phyloP scores from a whole-genome alignment of 2,329 filamentous ascomycete species.

The Phialophora verrucosa region DNA sequence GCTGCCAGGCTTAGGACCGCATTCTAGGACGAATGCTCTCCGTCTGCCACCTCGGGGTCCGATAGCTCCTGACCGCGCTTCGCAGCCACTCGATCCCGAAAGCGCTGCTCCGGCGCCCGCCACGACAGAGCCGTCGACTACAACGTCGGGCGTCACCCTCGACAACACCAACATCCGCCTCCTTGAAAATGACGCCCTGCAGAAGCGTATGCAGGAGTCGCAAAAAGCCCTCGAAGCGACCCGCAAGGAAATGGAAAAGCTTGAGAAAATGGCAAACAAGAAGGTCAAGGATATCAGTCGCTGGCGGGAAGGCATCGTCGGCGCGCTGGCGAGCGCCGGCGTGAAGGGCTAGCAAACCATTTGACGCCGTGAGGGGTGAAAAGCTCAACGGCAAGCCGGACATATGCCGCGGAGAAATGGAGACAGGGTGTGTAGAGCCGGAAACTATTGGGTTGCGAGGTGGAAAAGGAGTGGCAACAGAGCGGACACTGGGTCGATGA shows the following conservation, averaged over 20 bases:
- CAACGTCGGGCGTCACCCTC: background rate
- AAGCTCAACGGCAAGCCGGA: background rate
- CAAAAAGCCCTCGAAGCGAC: conserved; percentile 73
- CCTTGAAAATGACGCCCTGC: conserved; percentile 50
- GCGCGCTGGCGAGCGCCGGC: conserved; percentile 3
- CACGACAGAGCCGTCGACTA: background rate
- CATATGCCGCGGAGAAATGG: background rate
- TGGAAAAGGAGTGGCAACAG: background rate
- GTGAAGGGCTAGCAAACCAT: conserved; percentile 17
- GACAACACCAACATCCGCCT: conserved; percentile 43
- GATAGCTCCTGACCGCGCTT: background rate
- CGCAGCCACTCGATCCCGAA: conserved; percentile 7
- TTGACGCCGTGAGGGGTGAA: background rate
- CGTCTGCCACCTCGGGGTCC: conserved; percentile 13
- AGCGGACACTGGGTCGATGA: background rate
- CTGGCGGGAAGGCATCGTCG: conserved; percentile 36
- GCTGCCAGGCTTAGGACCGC: conserved; percentile 26
- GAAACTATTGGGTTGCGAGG: background rate
- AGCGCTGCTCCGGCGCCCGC: background rate
- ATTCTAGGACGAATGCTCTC: conserved; percentile 27
- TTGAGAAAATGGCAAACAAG: conserved; percentile 50
- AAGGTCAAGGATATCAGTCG: conserved; percentile 37
- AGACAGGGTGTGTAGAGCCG: background rate
- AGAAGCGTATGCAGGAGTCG: conserved; percentile 48
- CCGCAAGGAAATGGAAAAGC: conserved; percentile 66